Conservation (phyloP, 495 filamentous ascomycete species). For the Acidomyces sp. region DNA sequence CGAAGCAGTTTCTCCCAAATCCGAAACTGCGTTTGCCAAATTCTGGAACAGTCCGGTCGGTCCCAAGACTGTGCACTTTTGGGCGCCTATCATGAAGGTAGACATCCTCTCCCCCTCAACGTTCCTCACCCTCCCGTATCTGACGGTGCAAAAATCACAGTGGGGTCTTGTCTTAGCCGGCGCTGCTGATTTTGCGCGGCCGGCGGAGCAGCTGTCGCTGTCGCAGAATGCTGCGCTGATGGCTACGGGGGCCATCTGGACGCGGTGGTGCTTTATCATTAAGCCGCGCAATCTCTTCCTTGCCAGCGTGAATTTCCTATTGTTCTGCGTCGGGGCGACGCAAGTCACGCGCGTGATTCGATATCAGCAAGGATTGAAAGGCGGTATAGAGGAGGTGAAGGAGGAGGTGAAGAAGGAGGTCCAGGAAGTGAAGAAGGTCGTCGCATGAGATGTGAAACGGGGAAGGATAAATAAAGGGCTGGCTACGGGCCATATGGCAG, state of each 20-base stretch:
- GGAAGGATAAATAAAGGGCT: too few species aligned
- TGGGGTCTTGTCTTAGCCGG: conserved; percentile 89
- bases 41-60: conserved; percentile 81
- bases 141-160: conserved; percentile 34
- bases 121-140: conserved; percentile 1
- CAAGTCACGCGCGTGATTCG: conserved; percentile 66
- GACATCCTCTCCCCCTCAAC: conserved; percentile 6
- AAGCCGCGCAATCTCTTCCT: conserved; percentile 66
- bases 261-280: conserved; percentile 95
- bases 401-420: conserved; percentile 39
- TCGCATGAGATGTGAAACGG: too few species aligned
- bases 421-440: conserved; percentile 34
- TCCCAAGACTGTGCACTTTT: conserved; percentile 96
- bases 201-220: conserved; percentile 81
- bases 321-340: conserved; percentile 69
- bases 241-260: conserved; percentile 92
- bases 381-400: conserved; percentile 28
- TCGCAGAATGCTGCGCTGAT: conserved; percentile 82
- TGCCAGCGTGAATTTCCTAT: conserved; percentile 96
- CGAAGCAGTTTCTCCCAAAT: conserved; percentile 30
- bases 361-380: conserved; percentile 51
- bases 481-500: too few species aligned
- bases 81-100: conserved; percentile 96
- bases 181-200: conserved; percentile 79
- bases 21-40: conserved; percentile 49